Percentiles rank a stretch among this genome's conserved stretches.
Conservation (phyloP, 2,329 filamentous ascomycete species). For the Stemphylium beticola region DNA sequence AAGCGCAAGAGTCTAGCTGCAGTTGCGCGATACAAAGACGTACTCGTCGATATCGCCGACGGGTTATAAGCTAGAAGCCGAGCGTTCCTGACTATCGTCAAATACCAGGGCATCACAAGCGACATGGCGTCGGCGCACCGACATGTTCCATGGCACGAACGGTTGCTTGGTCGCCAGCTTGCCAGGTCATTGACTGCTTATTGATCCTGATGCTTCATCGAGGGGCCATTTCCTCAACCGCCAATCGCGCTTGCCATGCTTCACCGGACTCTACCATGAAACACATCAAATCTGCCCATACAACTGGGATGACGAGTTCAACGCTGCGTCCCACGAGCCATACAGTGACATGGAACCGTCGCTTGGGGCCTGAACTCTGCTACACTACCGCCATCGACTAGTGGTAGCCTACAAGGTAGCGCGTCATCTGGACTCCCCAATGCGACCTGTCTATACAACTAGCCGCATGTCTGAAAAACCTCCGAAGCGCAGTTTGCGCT, state of each 20-base stretch:
- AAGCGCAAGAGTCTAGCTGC: conserved; percentile 1
- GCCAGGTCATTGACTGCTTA: conserved; percentile 41
- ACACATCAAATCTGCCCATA: conserved; percentile 19
- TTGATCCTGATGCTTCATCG: conserved; percentile 22
- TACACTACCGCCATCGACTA: conserved; percentile 20
- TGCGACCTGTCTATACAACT: conserved; percentile 11
- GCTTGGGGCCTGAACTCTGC: conserved; percentile 4
- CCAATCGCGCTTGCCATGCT: conserved; percentile 26
- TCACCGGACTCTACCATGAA: conserved; percentile 22
- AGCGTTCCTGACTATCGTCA: conserved; percentile 24
- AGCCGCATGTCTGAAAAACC: conserved; percentile 22
- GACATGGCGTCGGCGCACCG: conserved; percentile 24
- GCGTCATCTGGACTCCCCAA: conserved; percentile 16
- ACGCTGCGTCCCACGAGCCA: conserved; percentile 14
- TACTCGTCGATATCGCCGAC: conserved; percentile 1
- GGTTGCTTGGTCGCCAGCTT: conserved; percentile 38
- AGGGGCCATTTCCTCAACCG: conserved; percentile 17
- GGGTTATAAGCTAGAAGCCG: conserved; percentile 10
- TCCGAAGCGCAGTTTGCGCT: conserved; percentile 26
- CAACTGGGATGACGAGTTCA: conserved; percentile 21
- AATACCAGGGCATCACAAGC: conserved; percentile 29
- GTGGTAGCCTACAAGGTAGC: conserved; percentile 10
- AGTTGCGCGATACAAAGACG: not conserved
- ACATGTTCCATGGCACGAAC: conserved; percentile 33
- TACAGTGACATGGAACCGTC: not conserved